Evolutionary conservation across 2,329 filamentous ascomycete species (phyloP).

Genomic region (Sclerotinia subarctica): DNA sequence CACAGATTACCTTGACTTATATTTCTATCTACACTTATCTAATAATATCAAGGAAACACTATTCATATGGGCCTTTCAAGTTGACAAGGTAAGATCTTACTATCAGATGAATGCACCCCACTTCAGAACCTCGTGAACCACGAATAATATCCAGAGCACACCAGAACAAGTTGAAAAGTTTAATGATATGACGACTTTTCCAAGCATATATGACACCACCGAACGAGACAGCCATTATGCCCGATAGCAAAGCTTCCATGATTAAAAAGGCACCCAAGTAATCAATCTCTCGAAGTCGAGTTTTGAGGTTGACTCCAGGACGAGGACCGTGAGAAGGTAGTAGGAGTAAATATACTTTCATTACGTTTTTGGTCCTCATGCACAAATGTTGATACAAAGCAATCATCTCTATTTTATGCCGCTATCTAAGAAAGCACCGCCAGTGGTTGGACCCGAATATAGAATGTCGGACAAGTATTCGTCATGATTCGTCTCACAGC

Average conservation of each 20-base stretch:
- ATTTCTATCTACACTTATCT: background rate
- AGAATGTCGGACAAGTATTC: no score
- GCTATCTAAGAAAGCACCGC: constrained; percentile 36
- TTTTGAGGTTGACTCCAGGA: background rate
- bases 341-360: background rate
- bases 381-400: constrained; percentile 33
- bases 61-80: background rate
- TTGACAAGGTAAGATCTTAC: background rate
- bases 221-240: background rate
- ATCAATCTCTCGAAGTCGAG: background rate
- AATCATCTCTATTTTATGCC: constrained; percentile 40
- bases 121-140: constrained; percentile 18
- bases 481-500: no score
- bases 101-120: background rate
- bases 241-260: background rate
- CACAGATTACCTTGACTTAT: background rate
- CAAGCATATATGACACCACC: background rate
- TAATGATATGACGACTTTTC: background rate
- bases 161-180: background rate
- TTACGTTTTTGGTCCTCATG: background rate
- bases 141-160: background rate
- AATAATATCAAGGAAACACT: no score
- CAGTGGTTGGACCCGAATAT: background rate
- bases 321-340: background rate
- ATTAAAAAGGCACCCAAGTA: background rate